Percentiles rank a stretch among this genome's conserved stretches.
Conservation (phyloP, 2,329 filamentous ascomycete species). For the Phoma sp. region DNA sequence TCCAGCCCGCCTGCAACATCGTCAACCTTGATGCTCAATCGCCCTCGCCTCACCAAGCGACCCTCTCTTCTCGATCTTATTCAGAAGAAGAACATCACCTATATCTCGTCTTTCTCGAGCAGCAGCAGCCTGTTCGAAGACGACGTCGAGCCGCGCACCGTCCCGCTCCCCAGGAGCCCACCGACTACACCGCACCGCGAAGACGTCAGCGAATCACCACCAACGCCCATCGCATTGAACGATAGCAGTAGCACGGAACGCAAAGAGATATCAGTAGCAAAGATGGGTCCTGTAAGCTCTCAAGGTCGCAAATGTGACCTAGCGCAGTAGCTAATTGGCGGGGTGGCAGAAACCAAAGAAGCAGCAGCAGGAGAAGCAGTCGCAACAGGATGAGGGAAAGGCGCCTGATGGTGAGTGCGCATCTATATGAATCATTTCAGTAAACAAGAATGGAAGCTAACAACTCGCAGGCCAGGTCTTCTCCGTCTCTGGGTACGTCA, state of each 20-base stretch:
- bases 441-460: conserved; percentile 22
- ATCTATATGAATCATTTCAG: neutral
- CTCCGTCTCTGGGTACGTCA: conserved; percentile 68
- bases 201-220: conserved; percentile 29
- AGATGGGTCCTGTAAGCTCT: conserved; percentile 49
- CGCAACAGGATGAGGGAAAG: conserved; percentile 56
- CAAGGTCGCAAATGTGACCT: neutral
- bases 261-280: conserved; percentile 23
- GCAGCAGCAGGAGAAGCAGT: conserved; percentile 45
- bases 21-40: conserved; percentile 57
- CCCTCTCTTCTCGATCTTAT: conserved; percentile 69
- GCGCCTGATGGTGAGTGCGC: conserved; percentile 12
- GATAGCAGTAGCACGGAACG: conserved; percentile 23
- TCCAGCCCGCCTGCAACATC: conserved; percentile 32
- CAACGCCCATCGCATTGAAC: conserved; percentile 32
- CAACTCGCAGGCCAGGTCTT: conserved; percentile 63
- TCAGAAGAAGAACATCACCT: conserved; percentile 56
- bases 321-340: conserved; percentile 33
- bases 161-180: conserved; percentile 47
- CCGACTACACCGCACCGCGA: conserved; percentile 38
- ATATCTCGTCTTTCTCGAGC: conserved; percentile 48
- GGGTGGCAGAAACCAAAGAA: conserved; percentile 42
- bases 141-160: conserved; percentile 36
- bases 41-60: conserved; percentile 64
- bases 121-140: conserved; percentile 28